Evolutionary conservation across 2,329 filamentous ascomycete species (phyloP).

Genomic region (Ceratocystis alfenasii): DNA sequence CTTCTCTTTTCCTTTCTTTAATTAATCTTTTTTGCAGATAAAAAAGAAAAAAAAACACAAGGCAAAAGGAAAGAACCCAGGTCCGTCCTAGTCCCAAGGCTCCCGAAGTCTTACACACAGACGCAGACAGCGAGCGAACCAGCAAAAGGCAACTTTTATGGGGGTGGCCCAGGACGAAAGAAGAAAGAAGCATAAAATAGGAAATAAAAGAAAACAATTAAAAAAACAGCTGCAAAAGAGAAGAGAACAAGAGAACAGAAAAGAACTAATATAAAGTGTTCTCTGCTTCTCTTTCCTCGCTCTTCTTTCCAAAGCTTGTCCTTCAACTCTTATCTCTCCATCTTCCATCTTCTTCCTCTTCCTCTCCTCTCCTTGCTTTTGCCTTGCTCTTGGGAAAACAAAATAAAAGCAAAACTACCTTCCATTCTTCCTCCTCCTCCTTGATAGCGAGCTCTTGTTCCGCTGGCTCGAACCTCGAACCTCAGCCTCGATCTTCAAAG

Average conservation of each 20-base stretch:
- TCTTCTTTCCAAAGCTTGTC: neutral
- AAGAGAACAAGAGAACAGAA: neutral
- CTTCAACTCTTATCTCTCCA: neutral
- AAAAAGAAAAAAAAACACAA: neutral
- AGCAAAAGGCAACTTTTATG: constrained; percentile 1
- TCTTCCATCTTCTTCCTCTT: neutral
- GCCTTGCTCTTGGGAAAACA: neutral
- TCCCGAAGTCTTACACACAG: constrained; percentile 13
- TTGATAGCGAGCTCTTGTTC: neutral
- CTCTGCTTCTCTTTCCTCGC: neutral
- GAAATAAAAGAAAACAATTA: neutral
- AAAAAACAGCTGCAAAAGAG: neutral
- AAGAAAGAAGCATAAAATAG: neutral
- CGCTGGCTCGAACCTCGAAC: neutral
- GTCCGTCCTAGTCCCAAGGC: constrained; percentile 12
- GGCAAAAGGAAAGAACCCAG: neutral
- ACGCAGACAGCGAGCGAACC: constrained; percentile 11
- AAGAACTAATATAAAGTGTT: constrained; percentile 10
- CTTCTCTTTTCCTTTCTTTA: neutral
- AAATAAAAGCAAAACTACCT: too few relatives aligned
- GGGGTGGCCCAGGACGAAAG: neutral
- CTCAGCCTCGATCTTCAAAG: neutral
- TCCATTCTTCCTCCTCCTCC: neutral
- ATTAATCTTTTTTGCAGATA: neutral
- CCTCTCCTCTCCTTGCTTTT: neutral